Conservation (phyloP, 73 alveolate genomes). For the Paramecium primaurelia region DNA sequence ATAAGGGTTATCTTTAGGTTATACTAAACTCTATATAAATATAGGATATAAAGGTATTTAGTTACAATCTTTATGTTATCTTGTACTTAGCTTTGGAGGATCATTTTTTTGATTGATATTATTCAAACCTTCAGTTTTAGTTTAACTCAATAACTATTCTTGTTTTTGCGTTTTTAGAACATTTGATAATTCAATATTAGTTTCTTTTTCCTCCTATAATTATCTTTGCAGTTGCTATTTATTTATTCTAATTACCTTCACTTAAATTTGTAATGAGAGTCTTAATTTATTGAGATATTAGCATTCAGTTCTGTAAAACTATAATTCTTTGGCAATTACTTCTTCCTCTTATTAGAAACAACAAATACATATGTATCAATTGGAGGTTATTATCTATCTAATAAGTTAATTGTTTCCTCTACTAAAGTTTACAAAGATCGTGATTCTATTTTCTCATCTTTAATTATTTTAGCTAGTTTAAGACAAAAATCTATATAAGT, state of each 20-base stretch:
- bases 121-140: background rate
- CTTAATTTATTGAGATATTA: conserved; percentile 17
- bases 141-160: background rate
- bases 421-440: background rate
- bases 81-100: background rate
- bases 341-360: background rate
- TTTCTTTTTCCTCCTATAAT: background rate
- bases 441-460: background rate
- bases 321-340: background rate
- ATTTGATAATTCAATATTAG: background rate
- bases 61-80: background rate
- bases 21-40: background rate
- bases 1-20: background rate
- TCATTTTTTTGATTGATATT: background rate
- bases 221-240: background rate
- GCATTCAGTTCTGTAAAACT: background rate
- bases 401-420: background rate
- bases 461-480: background rate
- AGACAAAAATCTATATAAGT: conserved; percentile 22
- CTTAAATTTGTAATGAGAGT: background rate
- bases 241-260: background rate
- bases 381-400: background rate
- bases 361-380: background rate
- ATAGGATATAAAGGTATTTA: background rate
- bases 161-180: background rate